Evolutionary conservation across 192 early-diverging fungal species (phyloP), one percentile per base, ranked within the genome.

Genomic region (Podila minutissima): DNA sequence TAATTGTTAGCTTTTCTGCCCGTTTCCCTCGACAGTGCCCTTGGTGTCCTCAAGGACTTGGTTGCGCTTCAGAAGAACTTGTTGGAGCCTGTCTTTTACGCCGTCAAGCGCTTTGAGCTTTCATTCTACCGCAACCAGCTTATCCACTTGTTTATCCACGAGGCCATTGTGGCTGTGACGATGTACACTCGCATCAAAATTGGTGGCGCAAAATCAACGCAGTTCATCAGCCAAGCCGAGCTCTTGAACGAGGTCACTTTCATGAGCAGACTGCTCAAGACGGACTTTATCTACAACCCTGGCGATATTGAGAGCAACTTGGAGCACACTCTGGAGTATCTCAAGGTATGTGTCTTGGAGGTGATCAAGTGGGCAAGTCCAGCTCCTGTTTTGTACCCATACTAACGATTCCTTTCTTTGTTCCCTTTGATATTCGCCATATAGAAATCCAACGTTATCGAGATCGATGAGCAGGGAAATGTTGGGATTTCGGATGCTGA

Each of bases 91-190:
- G 91, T 93, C 8, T 96, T 93, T 82, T 95, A 93, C 72, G 93
- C 90, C 6, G 85, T 92, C 22, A 94, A 93, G 79, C 88, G 93
- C 35, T 96, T 96, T 69, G 93, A 94, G 76, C 83, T 96, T 2
- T 91, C 89, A 50, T 94, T 92, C 70, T 96, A 96, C 75, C 86
- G 94, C 33, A 96, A 96, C 64, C 93, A 95, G 74, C 92, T 94
- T n/a, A 82, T 75, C 35, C 72, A 76, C 32, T 41, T 74, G 9
- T 73, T 86, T 62, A 64, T 74, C 28, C 68, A 78, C 51, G 70
- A 72, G 90, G 92, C 92, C 3, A 95, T 95, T 63, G 82, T 94
- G 13, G 92, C 91, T 22, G 89, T 87, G 0, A 89, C 92, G 11
- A 85, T 95, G 75, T 95, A 95, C 75, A 91, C 94, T 15, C 91